Evolutionary conservation across 768 basidiomycete genomes (phyloP).

Genomic region (Pisolithus albus): DNA sequence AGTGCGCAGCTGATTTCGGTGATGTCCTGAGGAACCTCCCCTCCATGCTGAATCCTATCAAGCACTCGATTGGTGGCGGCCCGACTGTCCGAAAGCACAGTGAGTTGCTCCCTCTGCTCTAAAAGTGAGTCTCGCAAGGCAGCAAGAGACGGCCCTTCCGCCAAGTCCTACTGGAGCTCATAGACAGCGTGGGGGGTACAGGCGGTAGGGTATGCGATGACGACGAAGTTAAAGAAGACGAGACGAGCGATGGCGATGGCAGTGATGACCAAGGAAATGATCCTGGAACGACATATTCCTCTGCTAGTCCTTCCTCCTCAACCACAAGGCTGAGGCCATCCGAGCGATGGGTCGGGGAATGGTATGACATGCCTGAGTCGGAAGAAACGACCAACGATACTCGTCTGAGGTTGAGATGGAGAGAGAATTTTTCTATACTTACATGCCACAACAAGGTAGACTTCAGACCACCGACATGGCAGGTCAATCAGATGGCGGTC

Average conservation of each 20-base stretch:
- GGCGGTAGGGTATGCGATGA: conserved; percentile 29
- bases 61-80: conserved; percentile 50
- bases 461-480: too few relatives aligned
- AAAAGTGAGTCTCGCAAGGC: conserved; percentile 49
- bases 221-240: conserved; percentile 31
- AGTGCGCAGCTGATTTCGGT: conserved; percentile 27
- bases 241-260: conserved; percentile 29
- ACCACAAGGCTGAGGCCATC: conserved; percentile 50
- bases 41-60: conserved; percentile 51
- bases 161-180: conserved; percentile 30
- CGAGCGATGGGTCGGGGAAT: conserved; percentile 59
- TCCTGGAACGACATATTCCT: conserved; percentile 14
- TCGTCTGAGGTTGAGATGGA: too few relatives aligned
- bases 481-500: too few relatives aligned
- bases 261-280: too few relatives aligned
- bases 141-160: conserved; percentile 30
- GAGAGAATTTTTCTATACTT: too few relatives aligned
- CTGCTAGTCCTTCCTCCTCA: conserved; percentile 26
- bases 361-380: conserved; percentile 34
- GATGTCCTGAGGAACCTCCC: conserved; percentile 34
- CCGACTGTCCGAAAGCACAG: conserved; percentile 59
- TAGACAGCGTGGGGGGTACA: conserved; percentile 31
- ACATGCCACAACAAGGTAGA: too few relatives aligned
- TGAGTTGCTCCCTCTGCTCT: conserved; percentile 52
- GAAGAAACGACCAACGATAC: conserved; percentile 35